phyloP scores from a whole-genome alignment of 1,284 basidiomycete genomes.

The Tilletia setariae region DNA sequence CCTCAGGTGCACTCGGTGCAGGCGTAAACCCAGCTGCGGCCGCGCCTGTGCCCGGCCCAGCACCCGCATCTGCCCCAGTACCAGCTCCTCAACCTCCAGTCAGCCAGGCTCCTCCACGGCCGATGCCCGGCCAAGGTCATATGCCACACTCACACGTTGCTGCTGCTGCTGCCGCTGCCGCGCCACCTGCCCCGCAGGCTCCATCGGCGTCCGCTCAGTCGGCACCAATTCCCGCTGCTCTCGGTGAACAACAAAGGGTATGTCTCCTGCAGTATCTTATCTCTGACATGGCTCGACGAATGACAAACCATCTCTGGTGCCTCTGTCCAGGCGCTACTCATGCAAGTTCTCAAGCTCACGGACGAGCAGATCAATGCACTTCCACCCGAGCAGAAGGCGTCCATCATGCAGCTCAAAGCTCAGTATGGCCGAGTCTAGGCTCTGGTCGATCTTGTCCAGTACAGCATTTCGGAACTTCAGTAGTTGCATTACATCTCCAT shows the following conservation, averaged over 20 bases:
- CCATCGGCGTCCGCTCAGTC: background rate
- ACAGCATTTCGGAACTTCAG: too few species aligned
- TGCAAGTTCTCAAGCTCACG: constrained; percentile 77
- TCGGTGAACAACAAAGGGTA: constrained; percentile 6
- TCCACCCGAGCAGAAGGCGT: constrained; percentile 74
- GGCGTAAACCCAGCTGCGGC: constrained; percentile 21
- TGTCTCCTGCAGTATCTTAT: background rate
- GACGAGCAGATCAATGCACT: constrained; percentile 81
- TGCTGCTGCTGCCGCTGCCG: background rate
- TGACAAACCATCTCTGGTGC: background rate
- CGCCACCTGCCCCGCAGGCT: background rate
- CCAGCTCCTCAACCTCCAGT: background rate
- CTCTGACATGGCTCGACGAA: background rate
- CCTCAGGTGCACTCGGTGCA: constrained; percentile 30
- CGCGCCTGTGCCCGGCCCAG: constrained; percentile 9
- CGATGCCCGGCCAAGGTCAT: constrained; percentile 11
- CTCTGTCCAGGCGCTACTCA: constrained; percentile 33
- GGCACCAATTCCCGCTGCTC: background rate
- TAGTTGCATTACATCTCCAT: too few species aligned
- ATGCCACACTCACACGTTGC: background rate
- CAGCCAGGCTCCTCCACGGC: constrained; percentile 36
- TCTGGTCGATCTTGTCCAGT: too few species aligned
- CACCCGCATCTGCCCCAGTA: constrained; percentile 17
- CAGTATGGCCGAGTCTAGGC: constrained; percentile 45
- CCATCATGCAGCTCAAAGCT: constrained; percentile 67